Evolutionary conservation across 495 filamentous ascomycete genomes (phyloP).

Genomic region (Neurospora terricola): DNA sequence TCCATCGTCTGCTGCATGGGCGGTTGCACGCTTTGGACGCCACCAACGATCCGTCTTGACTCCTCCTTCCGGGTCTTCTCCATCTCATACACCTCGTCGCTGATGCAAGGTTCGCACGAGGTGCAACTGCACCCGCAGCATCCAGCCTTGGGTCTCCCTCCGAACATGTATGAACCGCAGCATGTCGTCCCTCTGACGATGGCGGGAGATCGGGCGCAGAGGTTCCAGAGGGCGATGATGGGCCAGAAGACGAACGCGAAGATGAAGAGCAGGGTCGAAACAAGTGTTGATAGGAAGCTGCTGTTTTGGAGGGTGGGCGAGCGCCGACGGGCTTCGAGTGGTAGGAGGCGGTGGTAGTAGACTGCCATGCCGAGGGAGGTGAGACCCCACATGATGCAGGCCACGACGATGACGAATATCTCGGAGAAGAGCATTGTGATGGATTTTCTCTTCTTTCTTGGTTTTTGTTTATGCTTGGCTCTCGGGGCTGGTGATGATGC

Average conservation of each 20-base stretch:
- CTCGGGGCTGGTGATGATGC: not conserved
- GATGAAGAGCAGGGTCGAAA: not conserved
- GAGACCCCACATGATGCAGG: conserved; percentile 1
- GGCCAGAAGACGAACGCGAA: conserved; percentile 4
- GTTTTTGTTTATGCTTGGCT: not conserved
- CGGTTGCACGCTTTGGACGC: not conserved
- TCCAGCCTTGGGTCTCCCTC: not conserved
- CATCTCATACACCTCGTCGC: conserved; percentile 1
- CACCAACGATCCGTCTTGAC: not conserved
- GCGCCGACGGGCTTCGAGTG: conserved; percentile 2
- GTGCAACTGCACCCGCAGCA: not conserved
- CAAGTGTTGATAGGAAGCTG: not conserved
- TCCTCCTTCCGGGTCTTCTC: not conserved
- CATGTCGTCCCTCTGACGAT: not conserved
- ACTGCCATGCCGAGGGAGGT: conserved; percentile 5
- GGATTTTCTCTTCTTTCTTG: not conserved
- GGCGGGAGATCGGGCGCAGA: not conserved
- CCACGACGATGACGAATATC: not conserved
- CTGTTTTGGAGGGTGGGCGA: conserved; percentile 1
- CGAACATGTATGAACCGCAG: not conserved
- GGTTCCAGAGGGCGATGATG: conserved; percentile 3
- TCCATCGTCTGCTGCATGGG: not conserved
- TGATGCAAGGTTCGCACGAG: conserved; percentile 1
- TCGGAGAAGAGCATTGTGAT: conserved; percentile 1
- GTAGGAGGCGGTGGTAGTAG: conserved; percentile 6